Evolutionary conservation across 2,329 filamentous ascomycete genomes (phyloP), one percentile per base, ranked within the genome.

Genomic region (Westerdykella ornata): DNA sequence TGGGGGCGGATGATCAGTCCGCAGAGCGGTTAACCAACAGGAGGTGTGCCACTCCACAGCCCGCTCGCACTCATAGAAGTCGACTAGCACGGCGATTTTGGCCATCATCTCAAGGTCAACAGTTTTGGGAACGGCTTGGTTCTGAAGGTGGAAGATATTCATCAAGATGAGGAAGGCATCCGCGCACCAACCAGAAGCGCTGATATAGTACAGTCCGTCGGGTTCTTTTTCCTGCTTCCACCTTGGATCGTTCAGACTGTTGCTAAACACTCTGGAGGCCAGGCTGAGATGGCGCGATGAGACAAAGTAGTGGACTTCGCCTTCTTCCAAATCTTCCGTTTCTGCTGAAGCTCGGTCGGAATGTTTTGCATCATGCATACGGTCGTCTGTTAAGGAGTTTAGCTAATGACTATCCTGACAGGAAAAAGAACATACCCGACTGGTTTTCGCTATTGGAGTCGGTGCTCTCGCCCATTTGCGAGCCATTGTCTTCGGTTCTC

Each of bases 71-170:
- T 56, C 53, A 42, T 68, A 69, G 15, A 60, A 60, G 40, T 71
- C 66, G 6, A 69, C 63, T 22, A 72, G 56, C 2, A 63, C 52
- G 2, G 70, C 68, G 15, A 73, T 57, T 39, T 68, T 63, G 12
- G 62, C 61, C 8, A 74, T 54, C 2, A 57, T 50, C 15, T 70
- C 62, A 4, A 72, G 49, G 30, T 51, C 52, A 0, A 73, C 46
- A 0, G 45, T 35, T 37, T 54, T 52, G 0, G 70, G 69, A n/a
- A 73, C 60, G 29, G 65, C 62, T 28, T 56, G 46, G 9, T 56
- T 60, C 3, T 60, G 62, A 41, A 66, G 59, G 51, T 74, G 71
- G 13, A 73, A 55, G n/a, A 69, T 66, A 29, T 39, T 40, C 13
- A 8, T 38, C 13, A 45, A 28, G 20, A 43, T 38, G 29, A 48